Percentiles rank a stretch among this genome's conserved stretches.
phyloP scores from a whole-genome alignment of 2,329 filamentous ascomycete species.

The Botrytis squamosa region DNA sequence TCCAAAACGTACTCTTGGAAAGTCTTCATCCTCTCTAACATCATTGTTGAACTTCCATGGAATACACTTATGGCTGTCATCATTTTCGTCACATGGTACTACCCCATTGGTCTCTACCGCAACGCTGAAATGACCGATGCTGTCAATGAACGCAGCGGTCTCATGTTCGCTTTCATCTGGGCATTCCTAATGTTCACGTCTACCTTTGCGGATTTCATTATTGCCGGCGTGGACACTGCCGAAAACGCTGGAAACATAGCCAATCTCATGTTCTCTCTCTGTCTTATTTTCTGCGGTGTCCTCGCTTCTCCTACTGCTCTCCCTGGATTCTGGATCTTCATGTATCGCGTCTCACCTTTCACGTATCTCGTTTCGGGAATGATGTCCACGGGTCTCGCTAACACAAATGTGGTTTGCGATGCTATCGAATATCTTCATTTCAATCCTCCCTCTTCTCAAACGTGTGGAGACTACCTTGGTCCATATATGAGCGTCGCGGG shows the following conservation, averaged over 20 bases:
- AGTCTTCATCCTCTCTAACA: constrained; percentile 67
- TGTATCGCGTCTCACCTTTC: constrained; percentile 80
- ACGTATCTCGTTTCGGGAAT: constrained; percentile 78
- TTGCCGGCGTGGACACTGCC: constrained; percentile 72
- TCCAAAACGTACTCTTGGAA: constrained; percentile 77
- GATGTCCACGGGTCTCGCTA: constrained; percentile 67
- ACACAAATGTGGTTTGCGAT: constrained; percentile 64
- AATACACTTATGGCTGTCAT: constrained; percentile 70
- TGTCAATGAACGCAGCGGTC: constrained; percentile 65
- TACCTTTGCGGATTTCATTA: constrained; percentile 77
- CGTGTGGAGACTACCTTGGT: constrained; percentile 59
- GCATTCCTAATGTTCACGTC: constrained; percentile 77
- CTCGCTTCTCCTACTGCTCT: constrained; percentile 62
- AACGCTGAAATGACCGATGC: constrained; percentile 64
- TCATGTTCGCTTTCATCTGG: constrained; percentile 77
- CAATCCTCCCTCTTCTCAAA: constrained; percentile 55
- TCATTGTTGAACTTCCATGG: constrained; percentile 84
- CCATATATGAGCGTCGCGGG: constrained; percentile 50
- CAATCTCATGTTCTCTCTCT: constrained; percentile 72
- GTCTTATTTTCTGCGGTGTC: constrained; percentile 75
- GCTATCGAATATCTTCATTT: constrained; percentile 69
- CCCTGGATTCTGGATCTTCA: constrained; percentile 79
- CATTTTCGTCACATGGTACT: constrained; percentile 82
- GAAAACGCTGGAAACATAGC: constrained; percentile 76
- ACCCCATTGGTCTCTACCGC: constrained; percentile 68